phyloP scores from a whole-genome alignment of 306 rosid genomes.

The Begonia fuchsioides region DNA sequence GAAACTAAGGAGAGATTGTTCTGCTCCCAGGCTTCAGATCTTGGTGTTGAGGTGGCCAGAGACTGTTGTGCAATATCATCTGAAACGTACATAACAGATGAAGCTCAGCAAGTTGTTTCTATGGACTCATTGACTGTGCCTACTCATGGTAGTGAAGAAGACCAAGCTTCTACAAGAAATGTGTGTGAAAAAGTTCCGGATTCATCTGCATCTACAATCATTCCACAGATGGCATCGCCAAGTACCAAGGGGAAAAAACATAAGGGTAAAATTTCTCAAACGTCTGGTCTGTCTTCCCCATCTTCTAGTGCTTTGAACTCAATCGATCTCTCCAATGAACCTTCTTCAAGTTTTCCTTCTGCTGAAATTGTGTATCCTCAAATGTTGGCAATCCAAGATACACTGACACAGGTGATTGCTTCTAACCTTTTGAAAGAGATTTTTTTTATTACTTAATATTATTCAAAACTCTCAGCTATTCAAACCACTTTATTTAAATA shows the following conservation, averaged over 20 bases:
- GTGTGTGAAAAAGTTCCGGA: constrained; percentile 47
- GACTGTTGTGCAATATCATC: constrained; percentile 55
- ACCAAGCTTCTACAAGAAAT: constrained; percentile 40
- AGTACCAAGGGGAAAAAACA: constrained; percentile 59
- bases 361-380: constrained; percentile 45
- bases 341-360: constrained; percentile 33
- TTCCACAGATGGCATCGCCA: constrained; percentile 31
- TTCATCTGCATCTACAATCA: constrained; percentile 25
- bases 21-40: constrained; percentile 96
- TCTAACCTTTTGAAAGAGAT: background rate
- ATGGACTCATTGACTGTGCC: constrained; percentile 28
- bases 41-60: constrained; percentile 87
- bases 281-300: constrained; percentile 35
- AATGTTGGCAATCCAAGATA: constrained; percentile 64
- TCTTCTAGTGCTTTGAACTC: constrained; percentile 42
- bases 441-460: no score
- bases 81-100: constrained; percentile 39
- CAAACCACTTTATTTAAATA: background rate
- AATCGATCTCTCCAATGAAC: constrained; percentile 44
- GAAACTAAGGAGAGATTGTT: constrained; percentile 58
- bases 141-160: constrained; percentile 41
- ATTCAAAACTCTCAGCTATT: background rate
- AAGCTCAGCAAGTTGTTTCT: constrained; percentile 30
- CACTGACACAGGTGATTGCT: constrained; percentile 60
- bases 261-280: constrained; percentile 65